Evolutionary conservation across 2,329 filamentous ascomycete species (phyloP), one percentile per base, ranked within the genome.

Genomic region (Dothideomycetidae sp.): DNA sequence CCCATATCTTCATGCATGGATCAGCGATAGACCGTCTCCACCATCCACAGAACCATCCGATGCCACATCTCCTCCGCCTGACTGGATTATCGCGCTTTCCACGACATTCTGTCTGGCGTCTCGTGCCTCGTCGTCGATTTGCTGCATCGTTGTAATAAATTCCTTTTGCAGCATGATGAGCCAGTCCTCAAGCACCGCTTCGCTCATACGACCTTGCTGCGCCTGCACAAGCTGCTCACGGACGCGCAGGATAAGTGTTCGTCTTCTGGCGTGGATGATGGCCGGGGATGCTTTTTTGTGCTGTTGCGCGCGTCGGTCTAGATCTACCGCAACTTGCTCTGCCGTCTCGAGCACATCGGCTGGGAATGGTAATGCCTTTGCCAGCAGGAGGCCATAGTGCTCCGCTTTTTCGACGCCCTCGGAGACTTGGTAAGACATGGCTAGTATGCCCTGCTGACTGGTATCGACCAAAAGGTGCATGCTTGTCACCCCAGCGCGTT

Each of bases 381-480:
- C 85, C 3, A 94, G 67, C 1, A 76, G 68, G n/a, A 94, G 69
- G 0, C 90, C 90, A 50, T 98, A 98, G 47, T 84, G 75, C 31
- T 73, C 64, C 38, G 83, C 75, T 39, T 73, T 61, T 1, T 82
- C 71, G 0, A 71, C 72, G 0, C 90, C 88, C 10, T 78, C 70
- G 1, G 72, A 67, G 26, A 94, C 70, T 45, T 77, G 86, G 59
- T 96, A 96, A 0, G 90, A 64, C 85, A 96, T 94, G 0, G 70
- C 82, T 61, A 93, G 81, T 23, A 70, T 73, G 1, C 73, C 66
- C 2, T 67, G 62, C 2, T 70, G 59, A 1, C 61, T 56, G 33
- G 56, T 53, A 29, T 85, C 70, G 0, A 86, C 81, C 1, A 74
- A 70, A 2, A 96, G 69, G 51, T 94, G 85, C 2, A 93, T 63